A percentile compares a stretch with the other conserved stretches of the same genome.
phyloP scores from a whole-genome alignment of 2,329 filamentous ascomycete genomes.

The Verticillium isaacii region DNA sequence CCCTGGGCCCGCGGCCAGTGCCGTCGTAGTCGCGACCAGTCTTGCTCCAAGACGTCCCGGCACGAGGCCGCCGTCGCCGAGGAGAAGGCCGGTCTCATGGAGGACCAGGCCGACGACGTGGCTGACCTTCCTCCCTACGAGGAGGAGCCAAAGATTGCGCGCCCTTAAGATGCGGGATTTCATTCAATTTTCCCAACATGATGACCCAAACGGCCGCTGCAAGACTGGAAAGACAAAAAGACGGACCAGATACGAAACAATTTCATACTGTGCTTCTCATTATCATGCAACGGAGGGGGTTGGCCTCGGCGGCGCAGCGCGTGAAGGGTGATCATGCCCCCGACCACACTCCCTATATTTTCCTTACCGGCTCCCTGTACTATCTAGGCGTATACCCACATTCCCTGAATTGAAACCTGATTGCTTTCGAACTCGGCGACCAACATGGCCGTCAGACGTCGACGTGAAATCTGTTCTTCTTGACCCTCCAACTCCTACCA shows the following conservation, averaged over 20 bases:
- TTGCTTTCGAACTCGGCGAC: not conserved
- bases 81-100: constrained; percentile 48
- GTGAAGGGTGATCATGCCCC: not conserved
- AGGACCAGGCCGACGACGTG: constrained; percentile 19
- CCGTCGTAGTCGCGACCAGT: constrained; percentile 23
- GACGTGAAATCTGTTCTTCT: not conserved
- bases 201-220: not conserved
- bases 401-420: constrained; percentile 3
- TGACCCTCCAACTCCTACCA: not conserved
- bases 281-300: not conserved
- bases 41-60: constrained; percentile 26
- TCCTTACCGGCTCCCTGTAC: not conserved
- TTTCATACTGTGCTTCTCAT: not conserved
- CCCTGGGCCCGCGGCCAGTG: constrained; percentile 23
- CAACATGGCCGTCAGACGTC: not conserved
- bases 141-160: constrained; percentile 4
- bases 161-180: constrained; percentile 1
- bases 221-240: constrained; percentile 1
- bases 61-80: constrained; percentile 32
- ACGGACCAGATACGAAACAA: not conserved
- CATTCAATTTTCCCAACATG: not conserved
- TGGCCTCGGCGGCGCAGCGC: not conserved
- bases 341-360: not conserved
- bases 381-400: constrained; percentile 1
- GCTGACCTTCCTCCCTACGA: constrained; percentile 23